These are phyloP conservation scores for Fomitopsis schrenkii DNA, from an alignment of 1,284 basidiomycete genomes.

Conservation along the genomic window DNA sequence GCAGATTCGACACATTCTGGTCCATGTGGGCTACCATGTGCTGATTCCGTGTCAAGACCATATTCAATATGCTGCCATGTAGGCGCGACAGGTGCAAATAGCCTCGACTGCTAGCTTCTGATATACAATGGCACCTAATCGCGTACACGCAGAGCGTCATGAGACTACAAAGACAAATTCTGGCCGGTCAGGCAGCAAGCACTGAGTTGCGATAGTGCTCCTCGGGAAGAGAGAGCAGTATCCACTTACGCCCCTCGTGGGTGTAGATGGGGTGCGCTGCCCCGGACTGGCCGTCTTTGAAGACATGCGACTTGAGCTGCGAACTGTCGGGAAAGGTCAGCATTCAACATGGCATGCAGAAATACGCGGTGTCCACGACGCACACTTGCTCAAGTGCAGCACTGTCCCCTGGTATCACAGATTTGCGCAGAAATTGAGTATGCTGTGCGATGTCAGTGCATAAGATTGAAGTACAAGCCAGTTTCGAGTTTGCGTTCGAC, in stretches of 20 bases:
- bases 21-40: no score
- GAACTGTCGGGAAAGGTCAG: not conserved
- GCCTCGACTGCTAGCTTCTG: no score
- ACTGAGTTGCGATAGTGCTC: not conserved
- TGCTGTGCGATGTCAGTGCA: not conserved
- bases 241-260: not conserved
- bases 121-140: no score
- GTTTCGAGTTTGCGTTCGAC: not conserved
- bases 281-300: not conserved
- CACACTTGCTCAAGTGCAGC: not conserved
- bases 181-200: not conserved
- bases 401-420: not conserved
- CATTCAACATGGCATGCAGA: no score
- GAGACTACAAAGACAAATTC: no score
- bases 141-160: no score
- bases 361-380: not conserved
- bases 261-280: not conserved
- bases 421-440: not conserved
- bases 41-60: no score
- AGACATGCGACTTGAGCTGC: not conserved
- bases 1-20: no score
- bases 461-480: not conserved
- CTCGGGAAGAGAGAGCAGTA: not conserved
- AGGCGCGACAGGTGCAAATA: no score
- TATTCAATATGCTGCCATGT: no score